Base-by-base conservation (phyloP, 768 basidiomycete species). In the Phaffia tasmanica region DNA sequence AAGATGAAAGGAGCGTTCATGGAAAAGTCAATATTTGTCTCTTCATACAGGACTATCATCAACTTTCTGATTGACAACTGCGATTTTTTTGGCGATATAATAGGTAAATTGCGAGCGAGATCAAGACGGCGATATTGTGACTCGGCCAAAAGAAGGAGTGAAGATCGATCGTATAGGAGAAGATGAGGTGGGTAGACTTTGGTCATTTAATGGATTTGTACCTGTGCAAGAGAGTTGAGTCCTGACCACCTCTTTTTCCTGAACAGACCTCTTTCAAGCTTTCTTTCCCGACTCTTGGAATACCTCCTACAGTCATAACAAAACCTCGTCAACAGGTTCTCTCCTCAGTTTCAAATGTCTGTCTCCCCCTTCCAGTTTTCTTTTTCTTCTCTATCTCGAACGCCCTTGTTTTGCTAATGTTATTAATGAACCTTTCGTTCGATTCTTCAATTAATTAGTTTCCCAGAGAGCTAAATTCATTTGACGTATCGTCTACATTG, bases 71-170 rank as follows among this genome's bases (percentile, higher is more conserved):
- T 50, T 15, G 49, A 21, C n/a, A 9, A 23, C n/a, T 29, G n/a
- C 11, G 54, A 11, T 56, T 56, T 29, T 11, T 29, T 19, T 54
- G 53, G 53, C 8, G 4, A 8, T 54, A 4, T 27, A 25, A 29
- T 16, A 57, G 56, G 16, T 57, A 4, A 29, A 29, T 16, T 57
- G 56, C 32, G 32, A 19, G 6, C 8, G 56, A 57, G 56, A 57
- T 48, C 49, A 65, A 25, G 64, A 65, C n/a, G 64, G 64, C 19
- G 64, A 65, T 46, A 47, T 65, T 35, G 29, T 15, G 21, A 53
- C 35, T 4, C 32, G 27, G 16, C 29, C 55, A 4, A 29, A 15
- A 9, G 64, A 57, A 23, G 64, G 64, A 11, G 57, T 65, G 23
- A 49, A 32, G 2, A 29, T 65, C 1, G 23, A 19, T 62, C 61